Conservation (phyloP, 1,284 basidiomycete species). For the Earliella scabrosa region DNA sequence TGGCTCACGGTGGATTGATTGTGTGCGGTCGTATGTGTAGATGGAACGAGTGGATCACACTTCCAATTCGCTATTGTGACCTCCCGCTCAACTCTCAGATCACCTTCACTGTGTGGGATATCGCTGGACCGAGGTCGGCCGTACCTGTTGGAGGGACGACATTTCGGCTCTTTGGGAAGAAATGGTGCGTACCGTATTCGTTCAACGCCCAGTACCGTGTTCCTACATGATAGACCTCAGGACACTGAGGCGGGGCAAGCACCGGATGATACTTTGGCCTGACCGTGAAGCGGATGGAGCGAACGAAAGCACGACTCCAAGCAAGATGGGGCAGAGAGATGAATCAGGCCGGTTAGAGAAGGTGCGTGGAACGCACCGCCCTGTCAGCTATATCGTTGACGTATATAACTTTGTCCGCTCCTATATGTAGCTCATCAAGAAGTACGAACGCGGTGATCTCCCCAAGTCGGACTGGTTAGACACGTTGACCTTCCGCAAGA, state of each 20-base stretch:
- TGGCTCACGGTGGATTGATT: background rate
- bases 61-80: slow-evolving; percentile 92
- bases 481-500: slow-evolving; percentile 89
- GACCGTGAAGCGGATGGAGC: slow-evolving; percentile 86
- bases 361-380: too few relatives aligned
- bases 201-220: background rate
- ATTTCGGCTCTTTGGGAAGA: slow-evolving; percentile 89
- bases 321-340: slow-evolving; percentile 79
- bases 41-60: slow-evolving; percentile 94
- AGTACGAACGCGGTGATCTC: slow-evolving; percentile 94
- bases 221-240: slow-evolving; percentile 42
- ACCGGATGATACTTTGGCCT: slow-evolving; percentile 86
- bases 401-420: too few relatives aligned
- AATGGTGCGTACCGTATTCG: slow-evolving; percentile 68
- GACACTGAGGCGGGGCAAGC: slow-evolving; percentile 90
- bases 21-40: slow-evolving; percentile 42
- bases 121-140: slow-evolving; percentile 76
- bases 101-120: slow-evolving; percentile 95
- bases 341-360: slow-evolving; percentile 96
- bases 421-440: slow-evolving; percentile 83
- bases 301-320: slow-evolving; percentile 82
- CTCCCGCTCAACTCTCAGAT: slow-evolving; percentile 88
- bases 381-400: too few relatives aligned
- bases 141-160: slow-evolving; percentile 89
- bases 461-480: slow-evolving; percentile 96